Base-by-base conservation (phyloP, 257 asterid species). In the Solanum chmielewskii region DNA sequence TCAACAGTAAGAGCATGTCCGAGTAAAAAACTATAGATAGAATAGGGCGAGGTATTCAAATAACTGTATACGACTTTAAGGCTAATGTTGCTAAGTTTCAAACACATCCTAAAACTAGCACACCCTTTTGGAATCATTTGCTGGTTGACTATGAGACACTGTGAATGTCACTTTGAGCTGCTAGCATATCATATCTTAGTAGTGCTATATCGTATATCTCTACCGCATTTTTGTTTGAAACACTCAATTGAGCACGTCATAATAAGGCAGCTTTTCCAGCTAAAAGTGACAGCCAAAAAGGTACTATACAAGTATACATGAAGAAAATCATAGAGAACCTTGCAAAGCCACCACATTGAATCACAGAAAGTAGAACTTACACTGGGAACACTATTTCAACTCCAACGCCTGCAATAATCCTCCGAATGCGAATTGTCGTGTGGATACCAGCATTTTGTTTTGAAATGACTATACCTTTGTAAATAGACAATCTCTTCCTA, bases 361-460 rank as follows among this genome's bases (percentile, higher is more conserved):
- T 5, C 3, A 78, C 16, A 1, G 18, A 44, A 29, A 27, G 69
- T 18, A 29, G 3, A 7, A 92, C 99, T 92, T 93, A 96, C 98
- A 95, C 74, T 49, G 99, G 99, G 94, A 96, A 95, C 29, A 96
- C 98, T 23, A 96, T 96, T 92, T 96, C 99, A 87, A 96, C 98
- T 59, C 99, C 99, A 88, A 94, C 90, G 85, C 98, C 99, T 20
- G 99, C 98, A 90, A 96, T 92, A 39, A 95, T 91, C 88, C 99
- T 92, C 89, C 99, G 91, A 76, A 94, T 92, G 82, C 98, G 96
- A 81, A 96, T 95, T 20, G 99, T 96, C 6, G 99, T 94, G 93
- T 96, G 99, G 86, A 96, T 92, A 76, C 99, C 99, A 86, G 98
- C 99, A 93, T 96, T 96, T 90, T 95, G 98, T 92, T 88, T 95